Evolutionary conservation across 192 early-diverging fungal genomes (phyloP).

Genomic region (Cladochytrium replicatum): DNA sequence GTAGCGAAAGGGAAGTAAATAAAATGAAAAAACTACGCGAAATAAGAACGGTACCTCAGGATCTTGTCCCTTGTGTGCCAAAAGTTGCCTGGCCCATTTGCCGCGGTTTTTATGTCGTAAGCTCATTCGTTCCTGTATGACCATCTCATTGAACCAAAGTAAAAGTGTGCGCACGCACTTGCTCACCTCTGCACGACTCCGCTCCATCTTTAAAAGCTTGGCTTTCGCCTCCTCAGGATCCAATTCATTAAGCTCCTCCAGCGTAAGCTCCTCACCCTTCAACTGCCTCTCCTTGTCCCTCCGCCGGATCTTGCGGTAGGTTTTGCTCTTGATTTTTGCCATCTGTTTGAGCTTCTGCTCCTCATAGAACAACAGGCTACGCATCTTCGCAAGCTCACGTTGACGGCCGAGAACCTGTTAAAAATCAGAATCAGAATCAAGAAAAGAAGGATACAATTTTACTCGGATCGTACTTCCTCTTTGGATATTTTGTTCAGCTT

Average conservation of each 20-base stretch:
- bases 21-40: too few relatives aligned
- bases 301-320: slow-evolving; percentile 81
- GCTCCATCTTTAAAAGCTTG: slow-evolving; percentile 58
- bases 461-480: slow-evolving; percentile 59
- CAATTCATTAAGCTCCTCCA: slow-evolving; percentile 38
- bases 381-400: slow-evolving; percentile 77
- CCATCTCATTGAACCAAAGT: too few relatives aligned
- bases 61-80: slow-evolving; percentile 24
- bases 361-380: slow-evolving; percentile 85
- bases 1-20: too few relatives aligned
- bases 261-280: slow-evolving; percentile 20
- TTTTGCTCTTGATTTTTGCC: slow-evolving; percentile 96
- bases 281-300: slow-evolving; percentile 53
- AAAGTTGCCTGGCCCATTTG: slow-evolving; percentile 89
- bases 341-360: slow-evolving; percentile 84
- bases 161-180: too few relatives aligned
- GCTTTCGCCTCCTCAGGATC: slow-evolving; percentile 62
- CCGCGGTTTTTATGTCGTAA: slow-evolving; percentile 89
- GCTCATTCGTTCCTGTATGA: slow-evolving; percentile 93
- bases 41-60: slow-evolving; percentile 18
- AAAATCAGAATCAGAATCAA: slow-evolving; percentile 2
- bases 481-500: slow-evolving; percentile 70
- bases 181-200: slow-evolving; percentile 55
- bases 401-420: slow-evolving; percentile 41
- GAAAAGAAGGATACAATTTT: neutral